A percentile compares a stretch with the other conserved stretches of the same genome.
phyloP scores from a whole-genome alignment of 2,329 filamentous ascomycete genomes.

The Hypoxylon sp. region DNA sequence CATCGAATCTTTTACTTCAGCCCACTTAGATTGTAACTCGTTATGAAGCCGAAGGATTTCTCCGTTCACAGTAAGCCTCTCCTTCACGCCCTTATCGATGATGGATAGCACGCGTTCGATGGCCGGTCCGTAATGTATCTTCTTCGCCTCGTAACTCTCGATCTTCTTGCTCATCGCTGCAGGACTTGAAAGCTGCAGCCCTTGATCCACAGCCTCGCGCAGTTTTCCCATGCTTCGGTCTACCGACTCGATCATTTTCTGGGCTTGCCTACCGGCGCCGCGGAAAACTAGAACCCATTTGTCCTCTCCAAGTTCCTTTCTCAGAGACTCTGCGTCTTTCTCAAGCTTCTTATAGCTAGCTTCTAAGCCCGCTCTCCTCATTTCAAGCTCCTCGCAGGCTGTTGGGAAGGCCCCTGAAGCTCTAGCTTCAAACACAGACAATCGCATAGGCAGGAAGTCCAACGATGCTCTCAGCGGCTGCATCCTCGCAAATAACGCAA shows the following conservation, averaged over 20 bases:
- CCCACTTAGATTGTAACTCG: slow-evolving; percentile 88
- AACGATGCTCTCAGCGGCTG: slow-evolving; percentile 92
- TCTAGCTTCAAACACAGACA: slow-evolving; percentile 86
- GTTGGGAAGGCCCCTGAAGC: slow-evolving; percentile 87
- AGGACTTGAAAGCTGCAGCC: slow-evolving; percentile 80
- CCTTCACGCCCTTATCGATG: slow-evolving; percentile 95
- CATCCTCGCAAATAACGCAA: slow-evolving; percentile 94
- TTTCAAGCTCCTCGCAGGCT: slow-evolving; percentile 89
- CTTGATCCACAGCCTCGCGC: slow-evolving; percentile 81
- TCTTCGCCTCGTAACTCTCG: slow-evolving; percentile 95
- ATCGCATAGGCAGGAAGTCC: slow-evolving; percentile 94
- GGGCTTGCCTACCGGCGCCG: slow-evolving; percentile 89
- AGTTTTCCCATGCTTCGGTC: slow-evolving; percentile 88
- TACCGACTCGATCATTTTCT: slow-evolving; percentile 97
- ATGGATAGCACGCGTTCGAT: slow-evolving; percentile 92
- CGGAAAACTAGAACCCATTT: slow-evolving; percentile 97
- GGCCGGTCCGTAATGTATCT: slow-evolving; percentile 91
- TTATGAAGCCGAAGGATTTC: slow-evolving; percentile 89
- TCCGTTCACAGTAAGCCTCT: slow-evolving; percentile 95
- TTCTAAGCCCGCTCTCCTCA: slow-evolving; percentile 80
- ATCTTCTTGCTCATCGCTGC: slow-evolving; percentile 83
- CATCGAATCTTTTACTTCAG: slow-evolving; percentile 81
- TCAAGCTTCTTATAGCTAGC: slow-evolving; percentile 90
- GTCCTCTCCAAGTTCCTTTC: slow-evolving; percentile 93
- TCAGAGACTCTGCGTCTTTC: slow-evolving; percentile 87